phyloP scores from a whole-genome alignment of 352 stramenopile genomes.

The Pythium vanterpoolii region DNA sequence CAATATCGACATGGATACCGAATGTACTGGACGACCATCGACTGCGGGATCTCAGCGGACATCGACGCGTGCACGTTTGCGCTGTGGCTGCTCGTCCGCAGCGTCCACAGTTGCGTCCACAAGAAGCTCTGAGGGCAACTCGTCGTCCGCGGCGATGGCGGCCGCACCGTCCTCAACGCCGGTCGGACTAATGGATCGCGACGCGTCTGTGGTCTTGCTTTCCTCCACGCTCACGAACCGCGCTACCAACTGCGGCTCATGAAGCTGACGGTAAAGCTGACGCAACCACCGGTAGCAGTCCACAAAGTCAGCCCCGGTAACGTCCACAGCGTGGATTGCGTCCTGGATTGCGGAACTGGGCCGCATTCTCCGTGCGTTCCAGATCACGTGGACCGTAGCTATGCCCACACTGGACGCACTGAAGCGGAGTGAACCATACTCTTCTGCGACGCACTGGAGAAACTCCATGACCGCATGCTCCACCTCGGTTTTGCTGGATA shows the following conservation, averaged over 20 bases:
- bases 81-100: constrained; percentile 8
- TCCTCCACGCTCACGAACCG: constrained; percentile 41
- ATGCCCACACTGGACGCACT: constrained; percentile 38
- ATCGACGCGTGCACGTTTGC: constrained; percentile 19
- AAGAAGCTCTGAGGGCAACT: constrained; percentile 1
- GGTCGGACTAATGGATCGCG: constrained; percentile 37
- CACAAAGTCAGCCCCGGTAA: constrained; percentile 29
- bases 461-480: constrained; percentile 27
- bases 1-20: neutral
- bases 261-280: constrained; percentile 21
- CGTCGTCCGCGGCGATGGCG: neutral
- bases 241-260: constrained; percentile 21
- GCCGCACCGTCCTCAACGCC: constrained; percentile 27
- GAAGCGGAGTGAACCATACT: constrained; percentile 34
- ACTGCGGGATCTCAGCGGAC: neutral
- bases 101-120: neutral
- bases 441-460: constrained; percentile 24
- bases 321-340: constrained; percentile 23
- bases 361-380: constrained; percentile 29
- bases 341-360: constrained; percentile 30
- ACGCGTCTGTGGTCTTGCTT: constrained; percentile 28
- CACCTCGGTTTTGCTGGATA: constrained; percentile 18
- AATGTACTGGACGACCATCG: neutral
- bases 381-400: constrained; percentile 34
- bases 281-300: constrained; percentile 35